These are phyloP conservation scores for Brasenia schreberi DNA, from an alignment of 164 flowering plant species.

Conservation along the genomic window DNA sequence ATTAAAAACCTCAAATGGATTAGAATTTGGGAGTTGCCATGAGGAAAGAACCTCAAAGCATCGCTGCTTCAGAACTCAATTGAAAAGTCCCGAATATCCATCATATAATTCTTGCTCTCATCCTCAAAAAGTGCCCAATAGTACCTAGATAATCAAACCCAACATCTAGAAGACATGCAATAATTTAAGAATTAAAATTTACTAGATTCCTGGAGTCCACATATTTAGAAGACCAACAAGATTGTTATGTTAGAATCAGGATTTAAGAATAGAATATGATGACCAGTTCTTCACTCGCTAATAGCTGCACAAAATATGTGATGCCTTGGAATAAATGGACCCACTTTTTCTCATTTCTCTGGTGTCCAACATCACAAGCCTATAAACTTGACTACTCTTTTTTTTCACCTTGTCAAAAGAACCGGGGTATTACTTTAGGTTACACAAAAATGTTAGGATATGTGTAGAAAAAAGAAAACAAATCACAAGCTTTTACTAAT, in stretches of 20 bases:
- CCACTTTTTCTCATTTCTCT: slow-evolving; percentile 98
- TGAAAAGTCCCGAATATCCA: slow-evolving; percentile 92
- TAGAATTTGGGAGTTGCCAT: not conserved
- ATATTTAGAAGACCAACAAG: too few relatives aligned
- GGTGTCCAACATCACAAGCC: slow-evolving; percentile 99
- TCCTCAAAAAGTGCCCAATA: slow-evolving; percentile 93
- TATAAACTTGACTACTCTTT: slow-evolving; percentile 94
- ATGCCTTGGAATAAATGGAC: slow-evolving; percentile 98
- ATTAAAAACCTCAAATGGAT: too few relatives aligned
- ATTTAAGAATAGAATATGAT: too few relatives aligned
- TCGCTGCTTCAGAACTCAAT: slow-evolving; percentile 93
- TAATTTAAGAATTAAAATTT: too few relatives aligned
- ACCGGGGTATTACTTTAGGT: too few relatives aligned
- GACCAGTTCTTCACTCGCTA: slow-evolving; percentile 69
- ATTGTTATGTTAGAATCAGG: too few relatives aligned
- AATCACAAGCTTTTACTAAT: too few relatives aligned
- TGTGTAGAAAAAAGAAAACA: too few relatives aligned
- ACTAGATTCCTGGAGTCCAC: too few relatives aligned
- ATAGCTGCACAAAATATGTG: slow-evolving; percentile 94
- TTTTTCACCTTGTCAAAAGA: too few relatives aligned
- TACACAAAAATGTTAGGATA: too few relatives aligned
- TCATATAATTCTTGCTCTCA: slow-evolving; percentile 78
- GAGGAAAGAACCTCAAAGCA: slow-evolving; percentile 71
- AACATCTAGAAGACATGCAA: too few relatives aligned
- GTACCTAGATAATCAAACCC: slow-evolving; percentile 40